phyloP scores from a whole-genome alignment of 352 stramenopile species.

The Phytophthora crassamura region DNA sequence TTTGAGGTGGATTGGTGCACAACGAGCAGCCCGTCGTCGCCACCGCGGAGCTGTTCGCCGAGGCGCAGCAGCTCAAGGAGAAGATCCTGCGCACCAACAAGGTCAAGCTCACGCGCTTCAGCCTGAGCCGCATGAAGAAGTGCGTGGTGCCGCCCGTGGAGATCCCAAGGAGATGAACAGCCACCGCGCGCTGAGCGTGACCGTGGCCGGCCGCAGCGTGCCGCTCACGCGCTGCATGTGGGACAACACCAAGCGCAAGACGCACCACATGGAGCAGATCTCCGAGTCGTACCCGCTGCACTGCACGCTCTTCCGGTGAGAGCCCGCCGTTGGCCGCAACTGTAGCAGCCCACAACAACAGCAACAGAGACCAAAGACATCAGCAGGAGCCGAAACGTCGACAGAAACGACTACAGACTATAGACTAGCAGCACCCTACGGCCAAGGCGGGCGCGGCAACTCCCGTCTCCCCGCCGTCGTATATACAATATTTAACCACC shows the following conservation, averaged over 20 bases:
- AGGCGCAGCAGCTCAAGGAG: constrained; percentile 62
- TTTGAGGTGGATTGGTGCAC: too few species aligned
- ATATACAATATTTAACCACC: constrained; percentile 37
- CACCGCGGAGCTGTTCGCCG: constrained; percentile 34
- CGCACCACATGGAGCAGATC: constrained; percentile 58
- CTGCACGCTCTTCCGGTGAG: constrained; percentile 45
- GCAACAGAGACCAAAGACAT: not conserved
- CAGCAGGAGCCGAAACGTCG: constrained; percentile 1
- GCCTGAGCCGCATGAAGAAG: constrained; percentile 67
- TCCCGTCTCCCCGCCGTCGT: constrained; percentile 2
- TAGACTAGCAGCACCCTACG: constrained; percentile 27
- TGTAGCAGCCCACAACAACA: constrained; percentile 7
- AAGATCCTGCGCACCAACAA: constrained; percentile 55
- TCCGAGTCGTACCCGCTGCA: constrained; percentile 51
- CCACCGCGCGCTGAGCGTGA: constrained; percentile 32
- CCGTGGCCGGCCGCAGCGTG: constrained; percentile 62
- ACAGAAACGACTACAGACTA: constrained; percentile 12
- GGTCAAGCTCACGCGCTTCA: constrained; percentile 60
- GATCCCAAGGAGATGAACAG: constrained; percentile 56
- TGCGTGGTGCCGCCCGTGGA: constrained; percentile 60
- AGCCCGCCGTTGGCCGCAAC: not conserved
- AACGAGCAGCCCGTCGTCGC: constrained; percentile 34
- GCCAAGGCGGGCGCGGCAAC: constrained; percentile 1
- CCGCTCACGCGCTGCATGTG: constrained; percentile 64
- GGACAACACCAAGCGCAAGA: constrained; percentile 58